Evolutionary conservation across 2,329 filamentous ascomycete species (phyloP).

Genomic region (Trichothecium roseum): DNA sequence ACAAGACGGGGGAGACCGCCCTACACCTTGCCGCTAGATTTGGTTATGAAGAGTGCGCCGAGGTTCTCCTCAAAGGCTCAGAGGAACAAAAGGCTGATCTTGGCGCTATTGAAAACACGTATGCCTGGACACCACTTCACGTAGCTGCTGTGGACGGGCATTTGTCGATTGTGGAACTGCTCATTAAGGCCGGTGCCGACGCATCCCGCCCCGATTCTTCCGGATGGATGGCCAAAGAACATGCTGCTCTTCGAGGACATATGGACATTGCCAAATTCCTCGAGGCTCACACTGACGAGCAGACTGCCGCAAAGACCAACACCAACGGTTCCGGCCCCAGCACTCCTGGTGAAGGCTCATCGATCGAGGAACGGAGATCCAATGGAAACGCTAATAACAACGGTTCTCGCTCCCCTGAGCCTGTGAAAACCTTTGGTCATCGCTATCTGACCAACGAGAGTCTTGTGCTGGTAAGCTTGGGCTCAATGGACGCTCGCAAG

Average conservation of each 20-base stretch:
- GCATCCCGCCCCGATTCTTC: conserved; percentile 69
- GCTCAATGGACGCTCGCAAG: conserved; percentile 90
- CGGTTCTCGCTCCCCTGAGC: conserved; percentile 50
- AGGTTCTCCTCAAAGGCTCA: conserved; percentile 61
- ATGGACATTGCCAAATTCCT: conserved; percentile 67
- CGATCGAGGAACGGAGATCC: conserved; percentile 50
- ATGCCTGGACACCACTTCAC: conserved; percentile 92
- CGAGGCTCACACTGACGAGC: conserved; percentile 34
- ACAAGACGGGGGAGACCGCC: conserved; percentile 82
- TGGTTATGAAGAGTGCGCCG: conserved; percentile 72
- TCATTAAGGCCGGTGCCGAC: conserved; percentile 71
- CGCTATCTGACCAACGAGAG: conserved; percentile 83
- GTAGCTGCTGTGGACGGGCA: conserved; percentile 87
- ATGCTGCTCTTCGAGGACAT: conserved; percentile 83
- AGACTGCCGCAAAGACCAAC: conserved; percentile 13
- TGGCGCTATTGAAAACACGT: conserved; percentile 71
- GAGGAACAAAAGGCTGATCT: conserved; percentile 62
- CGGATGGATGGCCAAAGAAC: conserved; percentile 89
- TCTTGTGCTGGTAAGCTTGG: conserved; percentile 84
- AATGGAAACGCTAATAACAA: conserved; percentile 30
- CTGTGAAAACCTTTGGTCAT: conserved; percentile 92
- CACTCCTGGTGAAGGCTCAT: conserved; percentile 38
- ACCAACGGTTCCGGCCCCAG: conserved; percentile 8
- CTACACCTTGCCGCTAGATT: conserved; percentile 86
- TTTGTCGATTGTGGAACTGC: conserved; percentile 59